These are phyloP conservation scores for Gleditsia sinensis DNA, from an alignment of 306 rosid genomes.

Conservation along the genomic window DNA sequence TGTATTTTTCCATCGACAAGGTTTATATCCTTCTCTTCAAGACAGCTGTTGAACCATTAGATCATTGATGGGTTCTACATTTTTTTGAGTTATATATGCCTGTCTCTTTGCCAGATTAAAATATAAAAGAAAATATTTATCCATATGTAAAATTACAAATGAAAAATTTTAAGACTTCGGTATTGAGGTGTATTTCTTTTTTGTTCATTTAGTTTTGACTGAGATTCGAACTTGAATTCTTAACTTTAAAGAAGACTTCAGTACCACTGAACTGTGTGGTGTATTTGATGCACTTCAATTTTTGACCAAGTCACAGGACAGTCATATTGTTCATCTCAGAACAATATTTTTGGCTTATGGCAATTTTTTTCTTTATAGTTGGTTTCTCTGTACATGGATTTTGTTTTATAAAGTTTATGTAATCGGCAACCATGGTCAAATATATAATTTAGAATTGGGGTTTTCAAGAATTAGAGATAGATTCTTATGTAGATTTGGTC, in stretches of 20 bases:
- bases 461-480: neutral
- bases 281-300: slow-evolving; percentile 29
- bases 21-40: slow-evolving; percentile 94
- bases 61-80: slow-evolving; percentile 43
- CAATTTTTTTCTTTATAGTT: slow-evolving; percentile 3
- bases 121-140: slow-evolving; percentile 23
- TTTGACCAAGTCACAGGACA: slow-evolving; percentile 17
- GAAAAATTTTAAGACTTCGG: slow-evolving; percentile 21
- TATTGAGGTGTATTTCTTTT: no score
- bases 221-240: no score
- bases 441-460: neutral
- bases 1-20: slow-evolving; percentile 93
- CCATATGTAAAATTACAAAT: slow-evolving; percentile 36
- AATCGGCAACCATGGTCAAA: neutral
- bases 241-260: no score
- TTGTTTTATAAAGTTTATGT: slow-evolving; percentile 1
- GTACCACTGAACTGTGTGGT: no score
- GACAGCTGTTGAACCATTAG: slow-evolving; percentile 87
- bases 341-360: neutral
- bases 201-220: no score
- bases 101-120: slow-evolving; percentile 29
- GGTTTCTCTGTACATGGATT: neutral
- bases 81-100: slow-evolving; percentile 8
- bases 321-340: slow-evolving; percentile 12
- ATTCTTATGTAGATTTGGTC: no score